Evolutionary conservation across 768 basidiomycete genomes (phyloP).

Genomic region (Xanthoconium stramineum): DNA sequence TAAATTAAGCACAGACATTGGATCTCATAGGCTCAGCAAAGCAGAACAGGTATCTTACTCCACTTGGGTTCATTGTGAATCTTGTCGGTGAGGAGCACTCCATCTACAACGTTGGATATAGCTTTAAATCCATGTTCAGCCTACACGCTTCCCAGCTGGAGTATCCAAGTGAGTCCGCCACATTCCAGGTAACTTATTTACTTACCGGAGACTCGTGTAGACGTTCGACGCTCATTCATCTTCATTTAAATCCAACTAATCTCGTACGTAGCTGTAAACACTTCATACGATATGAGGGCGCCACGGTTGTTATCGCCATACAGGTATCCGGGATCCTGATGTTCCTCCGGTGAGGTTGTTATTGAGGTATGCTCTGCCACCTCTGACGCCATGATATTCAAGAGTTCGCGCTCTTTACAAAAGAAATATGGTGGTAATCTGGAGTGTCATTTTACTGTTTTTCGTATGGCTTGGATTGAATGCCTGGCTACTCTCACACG

Average conservation of each 20-base stretch:
- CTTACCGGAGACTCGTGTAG: slow-evolving; percentile 3
- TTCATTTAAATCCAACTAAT: not conserved
- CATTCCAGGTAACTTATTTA: not conserved
- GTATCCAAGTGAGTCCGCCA: slow-evolving; percentile 3
- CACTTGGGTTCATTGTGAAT: slow-evolving; percentile 60
- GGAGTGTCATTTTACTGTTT: slow-evolving; percentile 30
- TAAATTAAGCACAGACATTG: not conserved
- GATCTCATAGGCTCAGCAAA: not conserved
- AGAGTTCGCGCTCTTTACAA: slow-evolving; percentile 21
- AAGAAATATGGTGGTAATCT: slow-evolving; percentile 3
- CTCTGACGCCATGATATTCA: not conserved
- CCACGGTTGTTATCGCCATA: slow-evolving; percentile 40
- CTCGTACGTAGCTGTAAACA: slow-evolving; percentile 34
- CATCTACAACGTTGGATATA: not conserved
- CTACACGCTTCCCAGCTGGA: slow-evolving; percentile 16
- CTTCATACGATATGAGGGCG: slow-evolving; percentile 51
- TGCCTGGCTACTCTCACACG: slow-evolving; percentile 49
- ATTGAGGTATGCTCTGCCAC: not conserved
- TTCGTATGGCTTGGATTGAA: slow-evolving; percentile 45
- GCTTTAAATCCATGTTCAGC: slow-evolving; percentile 8
- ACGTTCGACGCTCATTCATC: slow-evolving; percentile 1
- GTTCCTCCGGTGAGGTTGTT: slow-evolving; percentile 37
- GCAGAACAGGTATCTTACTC: slow-evolving; percentile 65
- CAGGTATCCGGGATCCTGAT: slow-evolving; percentile 41
- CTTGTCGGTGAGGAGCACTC: slow-evolving; percentile 31